Evolutionary conservation across 306 rosid genomes (phyloP), one percentile per base, ranked within the genome.

Genomic region (Vigna unguiculata): DNA sequence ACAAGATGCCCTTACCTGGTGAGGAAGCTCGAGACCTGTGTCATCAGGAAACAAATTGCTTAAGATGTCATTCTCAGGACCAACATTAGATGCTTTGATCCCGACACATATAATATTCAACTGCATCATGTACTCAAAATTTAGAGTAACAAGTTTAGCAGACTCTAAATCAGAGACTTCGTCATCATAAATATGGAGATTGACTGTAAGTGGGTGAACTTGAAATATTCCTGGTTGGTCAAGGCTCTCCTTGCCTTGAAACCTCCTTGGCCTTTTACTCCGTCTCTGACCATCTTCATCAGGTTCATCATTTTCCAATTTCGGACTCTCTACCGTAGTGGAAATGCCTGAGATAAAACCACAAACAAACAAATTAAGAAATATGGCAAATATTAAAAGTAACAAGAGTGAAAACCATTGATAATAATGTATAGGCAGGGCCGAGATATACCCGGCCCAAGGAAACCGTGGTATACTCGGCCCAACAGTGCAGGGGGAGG

Each of bases 31-130:
- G 71, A 87, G 82, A 43, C 96, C 96, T 34, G 88, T 87, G 80
- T 93, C 97, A 79, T 89, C 88, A 11, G 96, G 97, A 83, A 90
- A 93, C 84, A 90, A 82, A 81, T 87, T 89, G 84, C 93, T 83
- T 71, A 93, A 90, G 71, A 87, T 87, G 84, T 81, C 89, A 82
- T 61, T 78, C 74, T 82, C 87, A 36, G 82, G 87, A 72, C 77
- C 86, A 9, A 83, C 91, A 75, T 77, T 80, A 70, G 91, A 82
- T 79, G 89, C 92, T 84, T 93, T 93, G 9, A 81, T 79, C 76
- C 93, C 96, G 77, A 90, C 96, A 79, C 96, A 93, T 5, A 90
- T 82, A 60, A 93, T 75, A 83, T 93, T 90, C 85, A 93, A 83
- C 88, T 87, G 88, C 84, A 85, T 69, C 80, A 93, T 54, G 82